phyloP scores from a whole-genome alignment of 108 stramenopile species.

The Phaeodactylum tricornutum region DNA sequence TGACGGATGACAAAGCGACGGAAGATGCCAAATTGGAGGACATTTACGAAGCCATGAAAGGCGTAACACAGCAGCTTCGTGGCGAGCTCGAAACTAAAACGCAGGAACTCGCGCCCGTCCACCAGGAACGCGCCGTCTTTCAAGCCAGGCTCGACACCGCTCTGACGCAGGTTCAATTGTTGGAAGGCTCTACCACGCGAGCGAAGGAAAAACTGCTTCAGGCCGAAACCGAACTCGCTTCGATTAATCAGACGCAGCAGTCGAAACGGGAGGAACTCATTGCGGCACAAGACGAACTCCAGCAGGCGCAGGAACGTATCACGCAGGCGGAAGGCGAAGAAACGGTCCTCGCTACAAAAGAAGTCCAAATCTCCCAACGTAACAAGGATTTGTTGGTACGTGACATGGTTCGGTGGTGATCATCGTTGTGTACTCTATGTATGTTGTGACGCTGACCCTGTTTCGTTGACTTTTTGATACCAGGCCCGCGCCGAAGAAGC shows the following conservation, averaged over 20 bases:
- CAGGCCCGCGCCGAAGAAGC: conserved; percentile 68
- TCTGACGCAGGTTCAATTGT: conserved; percentile 67
- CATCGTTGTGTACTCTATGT: neutral
- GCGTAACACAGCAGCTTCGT: conserved; percentile 72
- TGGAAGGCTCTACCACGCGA: conserved; percentile 64
- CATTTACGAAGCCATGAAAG: conserved; percentile 70
- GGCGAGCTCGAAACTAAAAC: conserved; percentile 80
- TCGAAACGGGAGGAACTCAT: conserved; percentile 37
- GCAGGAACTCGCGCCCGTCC: conserved; percentile 69
- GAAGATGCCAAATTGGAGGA: conserved; percentile 70
- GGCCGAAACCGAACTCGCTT: conserved; percentile 67
- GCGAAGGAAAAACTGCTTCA: conserved; percentile 59
- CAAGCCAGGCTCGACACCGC: conserved; percentile 74
- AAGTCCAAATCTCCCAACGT: conserved; percentile 37
- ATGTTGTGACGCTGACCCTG: conserved; percentile 1
- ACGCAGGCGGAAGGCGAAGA: conserved; percentile 44
- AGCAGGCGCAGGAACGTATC: conserved; percentile 34
- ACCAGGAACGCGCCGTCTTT: conserved; percentile 66
- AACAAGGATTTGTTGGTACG: conserved; percentile 54
- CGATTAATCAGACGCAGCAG: conserved; percentile 44
- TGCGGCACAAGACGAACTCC: conserved; percentile 30
- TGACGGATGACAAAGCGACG: conserved; percentile 24
- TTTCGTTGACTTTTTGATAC: neutral
- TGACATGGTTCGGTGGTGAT: neutral
- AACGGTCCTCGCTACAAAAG: conserved; percentile 28